Evolutionary conservation across 2,329 filamentous ascomycete species (phyloP).

Genomic region (Karstenula rhodostoma): DNA sequence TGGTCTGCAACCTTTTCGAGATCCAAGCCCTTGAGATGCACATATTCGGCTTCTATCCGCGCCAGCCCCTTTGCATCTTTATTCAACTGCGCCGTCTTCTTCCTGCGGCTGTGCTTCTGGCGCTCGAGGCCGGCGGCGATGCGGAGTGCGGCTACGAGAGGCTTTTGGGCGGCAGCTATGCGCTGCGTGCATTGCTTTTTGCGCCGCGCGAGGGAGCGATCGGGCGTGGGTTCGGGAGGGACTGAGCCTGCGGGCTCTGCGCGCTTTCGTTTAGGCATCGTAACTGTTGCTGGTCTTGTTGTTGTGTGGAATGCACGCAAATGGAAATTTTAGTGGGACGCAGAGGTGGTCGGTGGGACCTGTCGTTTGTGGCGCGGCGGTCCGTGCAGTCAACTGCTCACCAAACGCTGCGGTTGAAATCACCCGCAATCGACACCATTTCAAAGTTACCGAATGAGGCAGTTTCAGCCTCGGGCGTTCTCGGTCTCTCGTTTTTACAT

Average conservation of each 20-base stretch:
- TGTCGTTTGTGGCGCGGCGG: background rate
- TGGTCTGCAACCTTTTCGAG: conserved; percentile 58
- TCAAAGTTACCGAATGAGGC: background rate
- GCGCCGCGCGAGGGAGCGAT: conserved; percentile 24
- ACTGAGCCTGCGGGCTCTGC: conserved; percentile 17
- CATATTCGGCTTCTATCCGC: conserved; percentile 70
- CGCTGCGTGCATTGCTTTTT: conserved; percentile 49
- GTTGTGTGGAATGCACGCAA: background rate
- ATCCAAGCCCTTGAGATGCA: conserved; percentile 66
- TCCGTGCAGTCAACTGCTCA: background rate
- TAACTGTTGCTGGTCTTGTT: conserved; percentile 6
- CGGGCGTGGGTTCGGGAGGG: conserved; percentile 7
- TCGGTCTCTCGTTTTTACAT: too few species aligned
- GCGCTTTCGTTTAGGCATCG: conserved; percentile 49
- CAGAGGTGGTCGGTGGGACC: background rate
- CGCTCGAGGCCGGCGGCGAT: conserved; percentile 78
- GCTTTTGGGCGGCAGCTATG: conserved; percentile 63
- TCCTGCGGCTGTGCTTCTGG: conserved; percentile 73
- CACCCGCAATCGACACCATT: background rate
- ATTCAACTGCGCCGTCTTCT: conserved; percentile 61
- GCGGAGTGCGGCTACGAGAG: conserved; percentile 71
- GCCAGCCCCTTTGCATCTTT: conserved; percentile 58
- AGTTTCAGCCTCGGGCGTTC: too few species aligned
- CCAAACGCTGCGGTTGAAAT: too few species aligned
- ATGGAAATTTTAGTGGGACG: conserved; percentile 14